Conservation (phyloP, 2,329 filamentous ascomycete genomes). For the Hypoxylon sp. region DNA sequence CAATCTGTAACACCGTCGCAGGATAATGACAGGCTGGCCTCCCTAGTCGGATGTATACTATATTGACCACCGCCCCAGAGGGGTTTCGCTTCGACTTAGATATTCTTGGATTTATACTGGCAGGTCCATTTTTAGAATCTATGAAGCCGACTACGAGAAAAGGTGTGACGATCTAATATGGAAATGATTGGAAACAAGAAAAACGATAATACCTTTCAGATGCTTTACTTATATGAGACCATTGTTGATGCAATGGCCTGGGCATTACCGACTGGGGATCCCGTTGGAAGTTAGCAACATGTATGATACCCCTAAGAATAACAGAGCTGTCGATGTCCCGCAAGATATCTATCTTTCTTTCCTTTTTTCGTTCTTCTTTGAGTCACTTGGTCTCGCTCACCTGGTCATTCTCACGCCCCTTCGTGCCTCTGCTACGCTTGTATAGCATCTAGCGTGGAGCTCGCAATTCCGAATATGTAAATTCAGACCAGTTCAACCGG, state of each 20-base stretch:
- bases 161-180: slow-evolving; percentile 28
- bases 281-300: slow-evolving; percentile 15
- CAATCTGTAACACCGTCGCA: background rate
- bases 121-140: slow-evolving; percentile 36
- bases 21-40: slow-evolving; percentile 22
- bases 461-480: background rate
- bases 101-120: slow-evolving; percentile 36
- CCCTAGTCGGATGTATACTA: slow-evolving; percentile 6
- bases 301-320: slow-evolving; percentile 30
- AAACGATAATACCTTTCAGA: slow-evolving; percentile 26
- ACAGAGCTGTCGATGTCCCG: slow-evolving; percentile 10
- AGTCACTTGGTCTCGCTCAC: no score
- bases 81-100: slow-evolving; percentile 41
- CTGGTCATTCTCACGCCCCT: no score
- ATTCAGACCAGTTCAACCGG: background rate
- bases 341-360: no score
- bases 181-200: slow-evolving; percentile 25
- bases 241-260: slow-evolving; percentile 22
- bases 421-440: background rate
- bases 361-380: background rate
- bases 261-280: background rate
- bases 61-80: slow-evolving; percentile 28
- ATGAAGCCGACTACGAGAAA: slow-evolving; percentile 30
- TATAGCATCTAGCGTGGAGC: background rate
- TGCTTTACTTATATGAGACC: slow-evolving; percentile 15